phyloP scores from a whole-genome alignment of 768 basidiomycete genomes.

The Leccinum truebloodii region DNA sequence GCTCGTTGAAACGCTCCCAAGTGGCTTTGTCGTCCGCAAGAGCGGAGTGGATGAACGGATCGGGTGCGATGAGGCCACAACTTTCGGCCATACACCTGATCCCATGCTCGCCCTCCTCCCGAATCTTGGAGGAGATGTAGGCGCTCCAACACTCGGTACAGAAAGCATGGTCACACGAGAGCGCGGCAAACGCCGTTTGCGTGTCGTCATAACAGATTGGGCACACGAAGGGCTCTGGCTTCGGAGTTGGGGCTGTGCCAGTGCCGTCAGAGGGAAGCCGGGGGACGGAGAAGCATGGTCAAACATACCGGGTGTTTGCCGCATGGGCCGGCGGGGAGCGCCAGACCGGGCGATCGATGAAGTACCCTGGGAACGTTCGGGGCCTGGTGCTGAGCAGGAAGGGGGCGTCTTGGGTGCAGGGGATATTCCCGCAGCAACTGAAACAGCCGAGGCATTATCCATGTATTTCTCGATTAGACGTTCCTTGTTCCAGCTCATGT shows the following conservation, averaged over 20 bases:
- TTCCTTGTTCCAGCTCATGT: slow-evolving; percentile 95
- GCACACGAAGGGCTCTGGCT: slow-evolving; percentile 70
- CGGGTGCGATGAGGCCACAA: slow-evolving; percentile 65
- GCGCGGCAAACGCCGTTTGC: slow-evolving; percentile 64
- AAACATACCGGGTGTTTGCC: slow-evolving; percentile 29
- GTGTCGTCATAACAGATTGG: slow-evolving; percentile 91
- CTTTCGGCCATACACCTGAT: slow-evolving; percentile 82
- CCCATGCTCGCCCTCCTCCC: slow-evolving; percentile 72
- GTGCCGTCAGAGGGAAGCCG: not conserved
- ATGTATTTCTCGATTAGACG: slow-evolving; percentile 95
- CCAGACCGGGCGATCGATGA: slow-evolving; percentile 27
- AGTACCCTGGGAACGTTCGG: slow-evolving; percentile 34
- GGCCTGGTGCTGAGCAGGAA: slow-evolving; percentile 29
- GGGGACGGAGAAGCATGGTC: not conserved
- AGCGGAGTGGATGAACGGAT: slow-evolving; percentile 57
- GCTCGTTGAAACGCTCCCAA: slow-evolving; percentile 77
- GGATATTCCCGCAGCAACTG: slow-evolving; percentile 73
- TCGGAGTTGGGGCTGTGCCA: slow-evolving; percentile 23
- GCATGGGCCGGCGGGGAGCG: slow-evolving; percentile 30
- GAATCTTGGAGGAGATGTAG: slow-evolving; percentile 79
- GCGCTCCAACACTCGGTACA: slow-evolving; percentile 84
- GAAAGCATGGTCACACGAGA: slow-evolving; percentile 85
- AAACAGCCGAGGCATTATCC: slow-evolving; percentile 79
- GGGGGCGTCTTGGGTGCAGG: slow-evolving; percentile 29
- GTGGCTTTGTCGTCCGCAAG: slow-evolving; percentile 56